Base-by-base conservation (phyloP, 305 asterid species). In the Andrographis paniculata region DNA sequence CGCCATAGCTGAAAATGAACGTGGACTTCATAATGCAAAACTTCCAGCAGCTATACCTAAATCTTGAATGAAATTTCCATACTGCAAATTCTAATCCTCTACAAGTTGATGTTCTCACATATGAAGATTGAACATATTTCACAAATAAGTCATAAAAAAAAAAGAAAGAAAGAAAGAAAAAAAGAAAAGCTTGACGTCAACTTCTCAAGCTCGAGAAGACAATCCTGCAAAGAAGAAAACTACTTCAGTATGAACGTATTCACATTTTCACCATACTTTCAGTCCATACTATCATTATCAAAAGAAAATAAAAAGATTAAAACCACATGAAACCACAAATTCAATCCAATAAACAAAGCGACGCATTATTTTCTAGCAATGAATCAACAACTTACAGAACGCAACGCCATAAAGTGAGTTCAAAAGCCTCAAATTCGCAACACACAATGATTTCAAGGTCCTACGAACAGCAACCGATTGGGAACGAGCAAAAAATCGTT, bases 41-140 rank as follows among this genome's bases (percentile, higher is more conserved):
- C 30, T 24, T 24, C 4, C 30, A 24, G 8, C 30, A 3, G 8
- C 4, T 24, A 24, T 24, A 24, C 6, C 30, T 8, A 24, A 24
- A 24, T 4, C 4, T 24, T 3, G 30, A 24, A 4, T 24, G 30
- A 24, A 24, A 24, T 24, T 24, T 24, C 8, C 30, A 24, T 24
- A n/a, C 30, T 24, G 30, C 30, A 8, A 24, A 3, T 8, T 8
- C 8, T 3, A 24, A 24, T 24, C 30, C 8, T 24, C 30, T 3
- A 24, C 8, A 24, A 24, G 30, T 3, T 24, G n/a, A n/a, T 24
- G 30, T 3, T 8, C 30, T 3, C 30, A 24, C 30, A 24, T 49
- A 50, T 9, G 53, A 64, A 23, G 17, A 49, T 55, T 21, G 28
- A 47, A 35, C 15, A 61, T 39, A 22, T 41, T 42, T 53, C 61